Evolutionary conservation across 441 rosid species (phyloP).

Genomic region (Monsonia emarginata): DNA sequence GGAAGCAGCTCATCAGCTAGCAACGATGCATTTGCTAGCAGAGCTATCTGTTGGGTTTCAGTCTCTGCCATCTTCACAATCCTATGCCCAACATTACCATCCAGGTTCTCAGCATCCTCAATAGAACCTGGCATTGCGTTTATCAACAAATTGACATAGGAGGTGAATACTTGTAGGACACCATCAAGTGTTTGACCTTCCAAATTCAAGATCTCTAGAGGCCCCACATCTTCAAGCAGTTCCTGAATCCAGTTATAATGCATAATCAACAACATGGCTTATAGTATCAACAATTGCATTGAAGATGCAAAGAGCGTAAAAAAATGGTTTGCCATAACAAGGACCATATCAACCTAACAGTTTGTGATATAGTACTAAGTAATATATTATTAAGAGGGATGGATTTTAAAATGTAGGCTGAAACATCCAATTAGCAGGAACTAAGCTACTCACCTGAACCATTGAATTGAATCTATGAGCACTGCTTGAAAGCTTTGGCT

Average conservation of each 20-base stretch:
- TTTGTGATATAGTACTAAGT: no score
- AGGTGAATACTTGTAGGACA: conserved; percentile 80
- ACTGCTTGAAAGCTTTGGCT: conserved; percentile 81
- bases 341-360: no score
- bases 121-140: conserved; percentile 91
- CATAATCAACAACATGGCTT: no score
- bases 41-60: conserved; percentile 89
- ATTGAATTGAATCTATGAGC: conserved; percentile 93
- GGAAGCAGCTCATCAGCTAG: conserved; percentile 96
- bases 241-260: conserved; percentile 46
- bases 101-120: conserved; percentile 73
- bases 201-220: conserved; percentile 87
- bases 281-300: no score
- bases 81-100: conserved; percentile 55
- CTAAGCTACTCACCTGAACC: conserved; percentile 68
- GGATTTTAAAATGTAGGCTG: neutral
- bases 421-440: no score
- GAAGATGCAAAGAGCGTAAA: no score
- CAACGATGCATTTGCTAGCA: conserved; percentile 92
- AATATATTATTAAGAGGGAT: no score
- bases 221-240: conserved; percentile 95
- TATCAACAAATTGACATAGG: conserved; percentile 75
- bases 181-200: conserved; percentile 91
- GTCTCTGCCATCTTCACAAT: conserved; percentile 89
- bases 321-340: no score